A percentile compares a stretch with the other conserved stretches of the same genome.
phyloP scores from a whole-genome alignment of 176 grass and related monocot species.

The Zizania latifolia region DNA sequence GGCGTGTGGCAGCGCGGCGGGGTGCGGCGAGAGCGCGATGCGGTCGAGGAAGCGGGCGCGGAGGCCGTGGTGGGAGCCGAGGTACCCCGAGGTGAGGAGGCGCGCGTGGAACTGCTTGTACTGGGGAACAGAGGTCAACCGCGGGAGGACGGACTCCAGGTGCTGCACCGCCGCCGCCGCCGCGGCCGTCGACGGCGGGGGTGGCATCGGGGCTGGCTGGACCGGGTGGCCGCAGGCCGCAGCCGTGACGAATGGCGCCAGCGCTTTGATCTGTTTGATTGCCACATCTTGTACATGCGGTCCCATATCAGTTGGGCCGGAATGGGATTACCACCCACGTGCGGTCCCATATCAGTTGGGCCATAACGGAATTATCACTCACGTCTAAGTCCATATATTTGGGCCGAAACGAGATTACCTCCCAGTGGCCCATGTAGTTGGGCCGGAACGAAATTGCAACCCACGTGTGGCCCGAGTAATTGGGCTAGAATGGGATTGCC shows the following conservation, averaged over 20 bases:
- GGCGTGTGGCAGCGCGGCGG: conserved; percentile 46
- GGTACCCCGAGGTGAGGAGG: conserved; percentile 52
- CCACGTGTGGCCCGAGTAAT: too few relatives aligned
- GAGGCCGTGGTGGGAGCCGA: conserved; percentile 15
- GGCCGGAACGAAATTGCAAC: too few relatives aligned
- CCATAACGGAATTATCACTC: too few relatives aligned
- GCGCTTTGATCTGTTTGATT: background rate
- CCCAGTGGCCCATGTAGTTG: too few relatives aligned
- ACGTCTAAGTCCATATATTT: too few relatives aligned
- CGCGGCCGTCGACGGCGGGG: conserved; percentile 4
- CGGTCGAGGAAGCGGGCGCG: conserved; percentile 56
- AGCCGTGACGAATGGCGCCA: background rate
- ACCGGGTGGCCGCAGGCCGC: background rate
- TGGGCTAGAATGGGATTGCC: too few relatives aligned
- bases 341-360: too few relatives aligned
- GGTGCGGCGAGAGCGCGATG: conserved; percentile 44
- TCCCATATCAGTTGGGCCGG: too few relatives aligned
- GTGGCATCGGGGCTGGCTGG: conserved; percentile 16
- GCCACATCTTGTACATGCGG: too few relatives aligned
- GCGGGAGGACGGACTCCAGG: conserved; percentile 38
- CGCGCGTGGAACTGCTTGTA: conserved; percentile 66
- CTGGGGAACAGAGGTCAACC: conserved; percentile 36
- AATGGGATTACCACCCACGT: too few relatives aligned
- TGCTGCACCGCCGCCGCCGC: conserved; percentile 20
- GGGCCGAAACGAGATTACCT: too few relatives aligned